phyloP scores from a whole-genome alignment of 2,329 filamentous ascomycete genomes.

The Aureobasidium uvarum region DNA sequence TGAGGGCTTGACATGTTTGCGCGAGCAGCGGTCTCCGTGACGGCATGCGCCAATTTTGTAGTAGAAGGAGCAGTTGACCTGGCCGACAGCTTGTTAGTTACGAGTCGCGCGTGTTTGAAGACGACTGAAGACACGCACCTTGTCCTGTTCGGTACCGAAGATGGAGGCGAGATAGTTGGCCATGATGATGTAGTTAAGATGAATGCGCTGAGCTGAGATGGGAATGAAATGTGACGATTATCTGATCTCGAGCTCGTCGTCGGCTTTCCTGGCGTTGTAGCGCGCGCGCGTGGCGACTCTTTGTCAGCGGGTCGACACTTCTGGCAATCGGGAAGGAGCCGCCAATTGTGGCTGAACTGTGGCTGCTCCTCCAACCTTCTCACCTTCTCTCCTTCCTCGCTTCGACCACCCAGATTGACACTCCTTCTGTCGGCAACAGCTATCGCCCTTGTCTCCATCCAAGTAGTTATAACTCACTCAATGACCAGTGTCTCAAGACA shows the following conservation, averaged over 20 bases:
- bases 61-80: conserved; percentile 98
- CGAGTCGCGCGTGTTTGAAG: background rate
- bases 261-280: conserved; percentile 12
- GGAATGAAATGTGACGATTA: background rate
- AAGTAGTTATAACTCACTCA: too few relatives aligned
- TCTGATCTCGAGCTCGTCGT: conserved; percentile 11
- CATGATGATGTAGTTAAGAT: conserved; percentile 53
- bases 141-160: conserved; percentile 99
- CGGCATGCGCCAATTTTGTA: conserved; percentile 99
- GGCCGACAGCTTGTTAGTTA: background rate
- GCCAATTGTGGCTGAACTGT: background rate
- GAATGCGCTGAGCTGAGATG: background rate
- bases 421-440: background rate
- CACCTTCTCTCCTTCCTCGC: background rate
- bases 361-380: background rate
- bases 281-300: conserved; percentile 23
- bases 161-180: conserved; percentile 99
- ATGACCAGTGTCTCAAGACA: background rate
- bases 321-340: background rate
- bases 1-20: conserved; percentile 98
- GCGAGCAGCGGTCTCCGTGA: conserved; percentile 95
- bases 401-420: too few relatives aligned
- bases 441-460: background rate
- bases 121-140: conserved; percentile 31
- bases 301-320: conserved; percentile 25